Conservation (phyloP, 306 rosid genomes). For the Gleditsia sinensis region DNA sequence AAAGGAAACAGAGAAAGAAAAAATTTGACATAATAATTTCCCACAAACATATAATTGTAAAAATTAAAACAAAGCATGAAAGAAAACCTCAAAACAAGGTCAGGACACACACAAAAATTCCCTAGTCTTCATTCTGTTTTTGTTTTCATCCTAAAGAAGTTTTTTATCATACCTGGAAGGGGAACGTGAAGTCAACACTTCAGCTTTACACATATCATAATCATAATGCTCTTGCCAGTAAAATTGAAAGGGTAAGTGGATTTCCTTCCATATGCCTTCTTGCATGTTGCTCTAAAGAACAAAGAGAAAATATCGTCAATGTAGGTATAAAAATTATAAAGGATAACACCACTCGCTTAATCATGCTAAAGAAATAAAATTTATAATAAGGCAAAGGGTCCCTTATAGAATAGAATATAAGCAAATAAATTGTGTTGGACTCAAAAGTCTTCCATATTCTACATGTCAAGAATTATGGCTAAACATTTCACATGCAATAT, state of each 20-base stretch:
- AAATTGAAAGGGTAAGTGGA: slow-evolving; percentile 33
- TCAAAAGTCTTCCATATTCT: no score
- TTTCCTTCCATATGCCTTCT: slow-evolving; percentile 98
- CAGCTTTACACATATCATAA: slow-evolving; percentile 3
- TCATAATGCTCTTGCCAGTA: not conserved
- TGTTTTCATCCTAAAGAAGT: slow-evolving; percentile 64
- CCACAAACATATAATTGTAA: no score
- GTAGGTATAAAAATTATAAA: slow-evolving; percentile 1
- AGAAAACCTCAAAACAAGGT: slow-evolving; percentile 60
- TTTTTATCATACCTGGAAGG: slow-evolving; percentile 64
- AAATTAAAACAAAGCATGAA: not conserved
- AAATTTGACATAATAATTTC: no score
- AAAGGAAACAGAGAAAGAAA: no score
- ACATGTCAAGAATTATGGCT: no score
- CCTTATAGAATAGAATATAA: not conserved
- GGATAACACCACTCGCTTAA: not conserved
- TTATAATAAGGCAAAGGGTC: not conserved
- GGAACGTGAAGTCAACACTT: slow-evolving; percentile 6
- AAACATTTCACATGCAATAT: no score
- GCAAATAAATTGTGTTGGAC: no score
- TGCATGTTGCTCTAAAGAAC: slow-evolving; percentile 73
- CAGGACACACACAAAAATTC: slow-evolving; percentile 67
- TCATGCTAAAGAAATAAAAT: slow-evolving; percentile 6
- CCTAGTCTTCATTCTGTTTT: slow-evolving; percentile 63
- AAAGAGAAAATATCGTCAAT: not conserved